These are phyloP conservation scores for Phoma sp. DNA, from an alignment of 2,329 filamentous ascomycete species.

Conservation along the genomic window DNA sequence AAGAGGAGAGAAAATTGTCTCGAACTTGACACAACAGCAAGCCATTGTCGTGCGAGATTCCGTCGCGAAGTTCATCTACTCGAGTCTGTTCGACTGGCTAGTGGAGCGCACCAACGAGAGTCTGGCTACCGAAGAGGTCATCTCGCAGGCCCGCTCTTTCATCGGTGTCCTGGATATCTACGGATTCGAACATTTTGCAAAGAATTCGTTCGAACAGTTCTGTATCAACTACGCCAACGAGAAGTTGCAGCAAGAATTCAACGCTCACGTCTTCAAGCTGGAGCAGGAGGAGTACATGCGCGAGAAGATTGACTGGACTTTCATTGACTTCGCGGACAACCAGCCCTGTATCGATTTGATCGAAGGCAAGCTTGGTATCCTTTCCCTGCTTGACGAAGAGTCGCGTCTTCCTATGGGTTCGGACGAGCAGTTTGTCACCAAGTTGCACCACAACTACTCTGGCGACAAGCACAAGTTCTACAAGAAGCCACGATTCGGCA, in stretches of 20 bases:
- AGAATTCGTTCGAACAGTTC: constrained; percentile 99
- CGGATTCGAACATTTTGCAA: constrained; percentile 98
- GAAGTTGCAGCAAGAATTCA: constrained; percentile 98
- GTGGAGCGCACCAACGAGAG: constrained; percentile 96
- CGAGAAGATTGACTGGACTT: constrained; percentile 98
- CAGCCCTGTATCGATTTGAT: constrained; percentile 99
- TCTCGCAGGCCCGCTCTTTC: constrained; percentile 83
- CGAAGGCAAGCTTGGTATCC: constrained; percentile 91
- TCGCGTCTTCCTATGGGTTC: constrained; percentile 96
- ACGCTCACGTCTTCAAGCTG: constrained; percentile 98
- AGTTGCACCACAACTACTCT: constrained; percentile 92
- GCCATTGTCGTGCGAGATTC: constrained; percentile 94
- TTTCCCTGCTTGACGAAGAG: constrained; percentile 93
- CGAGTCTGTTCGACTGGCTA: constrained; percentile 97
- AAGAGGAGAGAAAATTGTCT: constrained; percentile 95
- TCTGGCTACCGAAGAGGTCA: constrained; percentile 84
- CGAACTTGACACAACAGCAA: constrained; percentile 91
- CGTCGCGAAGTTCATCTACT: constrained; percentile 98
- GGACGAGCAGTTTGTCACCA: constrained; percentile 95
- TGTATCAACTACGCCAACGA: constrained; percentile 99
- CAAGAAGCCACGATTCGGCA: constrained; percentile 98
- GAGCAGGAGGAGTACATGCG: constrained; percentile 97
- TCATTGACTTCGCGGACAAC: constrained; percentile 99
- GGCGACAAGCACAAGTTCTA: constrained; percentile 94
- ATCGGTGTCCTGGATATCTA: constrained; percentile 99